Evolutionary conservation across 768 basidiomycete species (phyloP), one percentile per base, ranked within the genome.

Genomic region (Porphyrellus cyaneotinctus): DNA sequence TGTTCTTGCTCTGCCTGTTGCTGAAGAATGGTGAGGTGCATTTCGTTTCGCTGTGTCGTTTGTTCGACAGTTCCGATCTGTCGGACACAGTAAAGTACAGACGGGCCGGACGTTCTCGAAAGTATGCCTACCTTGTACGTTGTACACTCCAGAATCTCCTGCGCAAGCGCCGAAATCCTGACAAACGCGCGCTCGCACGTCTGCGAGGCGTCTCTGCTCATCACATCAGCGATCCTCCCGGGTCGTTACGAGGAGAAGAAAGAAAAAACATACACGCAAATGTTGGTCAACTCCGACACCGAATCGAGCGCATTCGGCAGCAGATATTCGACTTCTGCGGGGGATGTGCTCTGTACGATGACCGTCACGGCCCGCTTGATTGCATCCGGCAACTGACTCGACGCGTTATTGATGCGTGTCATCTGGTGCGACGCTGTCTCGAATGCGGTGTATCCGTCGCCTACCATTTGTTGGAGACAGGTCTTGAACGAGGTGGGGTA

Each of bases 401-500:
- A 60, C 4, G 59, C 58, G 2, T 60, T 61, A 22, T 60, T 52
- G 52, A 61, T 60, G 7, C 58, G 59, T 11, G 49, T 61, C 59
- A 61, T 61, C 35, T 61, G 48, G 28, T 60, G 46, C 4, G 58
- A 60, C 9, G 58, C 54, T 0, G 54, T 61, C 46, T 60, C 59
- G 35, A 61, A 60, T 30, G 58, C 59, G 26, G 22, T 60, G n/a
- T 60, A 61, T 6, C 59, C 59, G 13, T 61, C 58, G 8, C 59
- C 59, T 1, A 60, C 58, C 58, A 61, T 61, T 49, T 61, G 59
- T 32, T 60, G 59, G 32, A 61, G 58, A 35, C 54, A 60, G 11
- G 59, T 53, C 52, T 61, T 61, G 49, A 61, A 60, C 32, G 59
- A 60, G 28, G 53, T 60, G 6, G 58, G 59, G 31, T 60, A 53